A percentile compares a stretch with the other conserved stretches of the same genome.
Conservation (phyloP, 2,329 filamentous ascomycete species). For the Chaetomium globosum region DNA sequence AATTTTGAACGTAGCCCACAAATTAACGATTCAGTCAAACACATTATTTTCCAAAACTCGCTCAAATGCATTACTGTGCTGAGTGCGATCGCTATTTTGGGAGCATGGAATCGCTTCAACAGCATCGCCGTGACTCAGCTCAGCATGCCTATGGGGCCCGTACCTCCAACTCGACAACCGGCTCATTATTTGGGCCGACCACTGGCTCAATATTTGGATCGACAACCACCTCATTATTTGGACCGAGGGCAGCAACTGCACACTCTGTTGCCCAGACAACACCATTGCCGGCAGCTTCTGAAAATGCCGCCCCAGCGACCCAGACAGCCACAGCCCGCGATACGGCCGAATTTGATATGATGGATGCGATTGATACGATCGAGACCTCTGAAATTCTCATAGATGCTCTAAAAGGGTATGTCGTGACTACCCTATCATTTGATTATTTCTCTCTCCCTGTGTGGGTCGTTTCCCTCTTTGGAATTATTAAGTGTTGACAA, state of each 20-base stretch:
- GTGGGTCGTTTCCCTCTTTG: not conserved
- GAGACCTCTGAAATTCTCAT: conserved; percentile 23
- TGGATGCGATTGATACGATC: conserved; percentile 9
- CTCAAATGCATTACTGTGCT: not conserved
- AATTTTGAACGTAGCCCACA: too few species aligned
- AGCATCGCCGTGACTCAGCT: conserved; percentile 14
- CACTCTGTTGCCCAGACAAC: too few species aligned
- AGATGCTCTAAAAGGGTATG: conserved; percentile 21
- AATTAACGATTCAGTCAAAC: too few species aligned
- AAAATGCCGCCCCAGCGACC: not conserved
- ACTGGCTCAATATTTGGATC: not conserved
- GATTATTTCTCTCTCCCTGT: not conserved
- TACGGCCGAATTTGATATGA: not conserved
- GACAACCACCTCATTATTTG: not conserved
- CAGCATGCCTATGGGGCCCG: not conserved
- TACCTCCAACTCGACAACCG: too few species aligned
- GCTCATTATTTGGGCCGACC: too few species aligned
- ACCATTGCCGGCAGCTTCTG: too few species aligned
- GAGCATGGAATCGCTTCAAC: conserved; percentile 13
- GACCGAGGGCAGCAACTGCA: not conserved
- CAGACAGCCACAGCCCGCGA: not conserved
- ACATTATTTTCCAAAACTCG: not conserved
- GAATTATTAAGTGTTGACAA: not conserved
- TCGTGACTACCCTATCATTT: too few species aligned
- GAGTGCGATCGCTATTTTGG: conserved; percentile 15